Evolutionary conservation across 73 alveolate species (phyloP), one percentile per base, ranked within the genome.

Genomic region (Durusdinium trenchii): DNA sequence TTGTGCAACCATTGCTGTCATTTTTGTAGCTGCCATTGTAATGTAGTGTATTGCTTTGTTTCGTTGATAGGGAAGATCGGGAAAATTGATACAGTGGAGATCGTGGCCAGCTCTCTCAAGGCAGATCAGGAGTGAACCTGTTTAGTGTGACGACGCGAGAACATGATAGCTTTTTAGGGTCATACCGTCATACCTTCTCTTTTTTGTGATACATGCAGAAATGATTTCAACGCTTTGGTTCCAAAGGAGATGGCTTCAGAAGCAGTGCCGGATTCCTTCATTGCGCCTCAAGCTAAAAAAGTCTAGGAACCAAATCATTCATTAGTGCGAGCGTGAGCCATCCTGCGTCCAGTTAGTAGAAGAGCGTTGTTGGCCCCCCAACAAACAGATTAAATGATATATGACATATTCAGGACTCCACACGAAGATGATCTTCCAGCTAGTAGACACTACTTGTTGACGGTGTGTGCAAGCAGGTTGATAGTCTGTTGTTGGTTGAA

Each of bases 41-140:
- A n/a, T n/a, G 38, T n/a, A 12, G 83, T 26, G 83, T 71, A n/a
- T 71, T 71, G 83, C 83, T 23, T 69, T 28, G 45, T 26, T 71
- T n/a, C 83, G 26, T 9, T 3, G 87, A 46, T 45, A 82, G 92
- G 92, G 32, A 30, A 46, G 47, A 48, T 48, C 61, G 75, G 40
- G 23, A 84, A 52, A 32, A 36, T 16, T 3, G 94, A 84, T 48
- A 36, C 94, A 16, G 75, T 75, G 38, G 94, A 48, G 76, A 84
- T 84, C n/a, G 94, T 84, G 94, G 94, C 94, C 3, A 84, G 51
- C 51, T 84, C 94, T 5, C 43, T 52, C 76, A 51, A 36, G 64
- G 64, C 9, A 36, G 94, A 84, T 18, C 94, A 84, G 94, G 81
- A 30, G 76, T 14, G 76, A 23, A 40, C 40, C n/a, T n/a, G n/a